Evolutionary conservation across 1,139 yeast species (phyloP).

Genomic region (Yamadazyma diospyri): DNA sequence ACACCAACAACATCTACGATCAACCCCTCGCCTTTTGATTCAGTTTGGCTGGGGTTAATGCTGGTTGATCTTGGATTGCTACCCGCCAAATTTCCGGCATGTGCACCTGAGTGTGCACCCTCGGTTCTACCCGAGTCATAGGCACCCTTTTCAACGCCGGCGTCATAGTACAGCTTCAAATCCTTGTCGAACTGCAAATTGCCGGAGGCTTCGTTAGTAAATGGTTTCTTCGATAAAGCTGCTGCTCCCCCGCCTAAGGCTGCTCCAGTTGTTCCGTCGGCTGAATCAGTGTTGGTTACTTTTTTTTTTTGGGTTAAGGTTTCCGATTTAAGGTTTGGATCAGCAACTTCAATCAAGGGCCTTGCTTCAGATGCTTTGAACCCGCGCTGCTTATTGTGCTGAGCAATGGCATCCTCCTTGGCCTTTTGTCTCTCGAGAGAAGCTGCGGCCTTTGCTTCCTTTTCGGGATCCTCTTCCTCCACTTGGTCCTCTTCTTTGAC

Average conservation of each 20-base stretch:
- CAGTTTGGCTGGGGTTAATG: too few relatives aligned
- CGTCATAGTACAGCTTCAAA: constrained; percentile 10
- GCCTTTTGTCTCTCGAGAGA: constrained; percentile 6
- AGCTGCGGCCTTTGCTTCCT: constrained; percentile 10
- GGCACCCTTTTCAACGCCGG: constrained; percentile 11
- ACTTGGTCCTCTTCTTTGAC: neutral
- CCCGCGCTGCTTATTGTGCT: constrained; percentile 29
- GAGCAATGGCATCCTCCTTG: constrained; percentile 23
- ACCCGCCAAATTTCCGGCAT: too few relatives aligned
- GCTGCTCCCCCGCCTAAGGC: constrained; percentile 10
- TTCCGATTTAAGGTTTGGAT: constrained; percentile 6
- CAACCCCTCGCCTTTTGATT: constrained; percentile 16
- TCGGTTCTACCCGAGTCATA: constrained; percentile 7
- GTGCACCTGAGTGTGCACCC: too few relatives aligned
- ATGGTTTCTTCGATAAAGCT: constrained; percentile 11
- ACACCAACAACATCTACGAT: constrained; percentile 40
- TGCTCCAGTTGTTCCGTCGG: constrained; percentile 4
- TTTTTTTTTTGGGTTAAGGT: constrained; percentile 3
- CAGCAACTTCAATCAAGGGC: constrained; percentile 29
- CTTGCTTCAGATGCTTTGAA: constrained; percentile 18
- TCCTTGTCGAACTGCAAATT: constrained; percentile 7
- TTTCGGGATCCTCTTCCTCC: constrained; percentile 3
- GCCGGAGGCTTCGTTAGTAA: constrained; percentile 7
- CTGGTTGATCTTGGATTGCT: too few relatives aligned
- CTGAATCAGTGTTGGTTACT: neutral